phyloP scores from a whole-genome alignment of 768 basidiomycete species.

The Ramaria sp. region DNA sequence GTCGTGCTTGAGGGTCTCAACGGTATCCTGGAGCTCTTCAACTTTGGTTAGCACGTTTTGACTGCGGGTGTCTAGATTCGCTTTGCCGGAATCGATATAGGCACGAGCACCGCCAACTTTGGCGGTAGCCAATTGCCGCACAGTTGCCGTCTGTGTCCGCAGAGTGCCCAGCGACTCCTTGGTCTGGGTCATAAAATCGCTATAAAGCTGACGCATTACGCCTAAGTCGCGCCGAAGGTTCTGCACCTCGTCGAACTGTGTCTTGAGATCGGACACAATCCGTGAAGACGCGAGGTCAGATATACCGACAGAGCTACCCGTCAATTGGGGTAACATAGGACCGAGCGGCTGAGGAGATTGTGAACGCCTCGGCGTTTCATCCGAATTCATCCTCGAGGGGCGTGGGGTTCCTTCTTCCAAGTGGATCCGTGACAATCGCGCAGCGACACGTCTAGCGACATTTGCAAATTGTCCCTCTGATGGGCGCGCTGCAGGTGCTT shows the following conservation, averaged over 20 bases:
- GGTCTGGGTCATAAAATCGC: conserved; percentile 86
- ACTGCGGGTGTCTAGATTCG: conserved; percentile 79
- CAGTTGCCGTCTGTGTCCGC: conserved; percentile 75
- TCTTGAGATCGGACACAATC: conserved; percentile 73
- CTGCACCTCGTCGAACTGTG: conserved; percentile 92
- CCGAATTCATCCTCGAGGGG: conserved; percentile 15
- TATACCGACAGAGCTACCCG: conserved; percentile 62
- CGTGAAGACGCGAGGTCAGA: conserved; percentile 53
- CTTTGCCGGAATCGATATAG: conserved; percentile 87
- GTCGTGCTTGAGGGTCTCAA: conserved; percentile 85
- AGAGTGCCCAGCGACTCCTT: conserved; percentile 74
- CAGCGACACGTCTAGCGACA: conserved; percentile 38
- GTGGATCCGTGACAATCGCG: conserved; percentile 51
- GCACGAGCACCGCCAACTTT: conserved; percentile 79
- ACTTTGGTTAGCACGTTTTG: conserved; percentile 87
- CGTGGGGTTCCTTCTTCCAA: conserved; percentile 20
- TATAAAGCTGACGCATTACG: conserved; percentile 89
- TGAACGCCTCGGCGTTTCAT: conserved; percentile 16
- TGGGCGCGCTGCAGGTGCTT: conserved; percentile 56
- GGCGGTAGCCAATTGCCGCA: conserved; percentile 75
- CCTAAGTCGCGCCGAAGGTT: conserved; percentile 89
- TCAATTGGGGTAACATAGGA: conserved; percentile 59
- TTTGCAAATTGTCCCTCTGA: conserved; percentile 65
- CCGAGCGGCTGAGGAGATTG: conserved; percentile 18
- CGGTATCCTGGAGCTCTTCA: conserved; percentile 85